These are phyloP conservation scores for Fusarium begoniae DNA, from an alignment of 2,329 filamentous ascomycete genomes.

Conservation along the genomic window DNA sequence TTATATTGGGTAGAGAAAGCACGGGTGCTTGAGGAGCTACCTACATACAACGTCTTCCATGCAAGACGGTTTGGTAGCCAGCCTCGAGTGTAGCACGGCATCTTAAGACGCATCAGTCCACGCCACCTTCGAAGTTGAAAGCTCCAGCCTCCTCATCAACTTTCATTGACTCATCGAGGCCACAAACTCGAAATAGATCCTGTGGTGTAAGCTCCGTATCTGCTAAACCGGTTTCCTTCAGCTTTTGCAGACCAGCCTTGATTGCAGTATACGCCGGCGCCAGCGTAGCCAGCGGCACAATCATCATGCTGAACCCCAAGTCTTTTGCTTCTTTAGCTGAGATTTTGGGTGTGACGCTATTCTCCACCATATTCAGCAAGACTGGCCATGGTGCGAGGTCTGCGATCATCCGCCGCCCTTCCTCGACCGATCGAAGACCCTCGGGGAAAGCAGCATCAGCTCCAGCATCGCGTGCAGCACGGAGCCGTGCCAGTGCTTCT, in stretches of 20 bases:
- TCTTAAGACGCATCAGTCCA: background rate
- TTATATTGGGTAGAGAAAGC: background rate
- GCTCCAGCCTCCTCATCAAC: background rate
- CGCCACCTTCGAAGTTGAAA: background rate
- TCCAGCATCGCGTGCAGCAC: background rate
- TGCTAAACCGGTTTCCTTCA: background rate
- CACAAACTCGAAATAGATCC: background rate
- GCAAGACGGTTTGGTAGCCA: background rate
- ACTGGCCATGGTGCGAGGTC: background rate
- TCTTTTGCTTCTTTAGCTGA: background rate
- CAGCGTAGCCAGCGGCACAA: background rate
- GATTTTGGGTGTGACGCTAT: background rate
- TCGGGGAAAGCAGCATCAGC: background rate
- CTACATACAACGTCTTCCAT: background rate
- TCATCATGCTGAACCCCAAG: background rate
- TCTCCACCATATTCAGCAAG: background rate
- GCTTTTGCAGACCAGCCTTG: background rate
- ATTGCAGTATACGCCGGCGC: background rate
- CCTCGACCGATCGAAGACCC: background rate
- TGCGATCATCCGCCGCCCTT: background rate
- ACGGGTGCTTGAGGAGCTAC: background rate
- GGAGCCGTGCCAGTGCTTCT: background rate
- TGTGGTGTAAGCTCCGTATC: background rate
- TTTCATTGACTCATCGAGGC: background rate
- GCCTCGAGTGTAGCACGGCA: background rate